Evolutionary conservation across 2,329 filamentous ascomycete species (phyloP).

Genomic region (Pseudogymnoascus sp.): DNA sequence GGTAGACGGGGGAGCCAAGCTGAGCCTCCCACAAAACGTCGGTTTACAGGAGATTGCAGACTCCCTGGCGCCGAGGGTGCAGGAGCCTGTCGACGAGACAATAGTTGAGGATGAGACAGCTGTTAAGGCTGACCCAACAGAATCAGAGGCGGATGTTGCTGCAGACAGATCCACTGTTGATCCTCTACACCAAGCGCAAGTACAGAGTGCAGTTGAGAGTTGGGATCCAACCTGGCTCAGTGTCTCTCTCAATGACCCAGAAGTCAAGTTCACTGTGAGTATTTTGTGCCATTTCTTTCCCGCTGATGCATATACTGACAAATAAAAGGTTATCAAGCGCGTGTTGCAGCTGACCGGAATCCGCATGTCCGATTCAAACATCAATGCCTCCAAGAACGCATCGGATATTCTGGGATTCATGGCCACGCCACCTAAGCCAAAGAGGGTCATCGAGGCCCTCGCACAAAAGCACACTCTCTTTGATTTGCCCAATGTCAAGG

Average conservation of each 20-base stretch:
- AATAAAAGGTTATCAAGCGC: slow-evolving; percentile 64
- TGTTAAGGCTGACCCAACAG: slow-evolving; percentile 19
- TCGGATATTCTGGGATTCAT: slow-evolving; percentile 46
- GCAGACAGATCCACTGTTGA: slow-evolving; percentile 20
- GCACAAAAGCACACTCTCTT: slow-evolving; percentile 36
- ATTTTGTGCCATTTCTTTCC: not conserved
- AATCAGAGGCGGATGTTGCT: slow-evolving; percentile 23
- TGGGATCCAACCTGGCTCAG: slow-evolving; percentile 51
- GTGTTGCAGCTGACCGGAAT: slow-evolving; percentile 73
- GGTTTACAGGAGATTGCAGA: slow-evolving; percentile 16
- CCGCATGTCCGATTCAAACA: slow-evolving; percentile 60
- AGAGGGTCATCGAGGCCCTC: slow-evolving; percentile 56
- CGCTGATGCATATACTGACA: not conserved
- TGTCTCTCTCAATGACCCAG: slow-evolving; percentile 45
- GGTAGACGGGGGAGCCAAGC: slow-evolving; percentile 12
- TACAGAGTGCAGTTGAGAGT: slow-evolving; percentile 33
- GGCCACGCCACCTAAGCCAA: slow-evolving; percentile 44
- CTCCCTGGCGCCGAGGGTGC: not conserved
- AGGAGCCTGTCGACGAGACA: not conserved
- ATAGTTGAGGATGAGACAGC: slow-evolving; percentile 13
- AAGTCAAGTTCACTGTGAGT: slow-evolving; percentile 67
- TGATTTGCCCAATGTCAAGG: slow-evolving; percentile 58
- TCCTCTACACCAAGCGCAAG: slow-evolving; percentile 28
- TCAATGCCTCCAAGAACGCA: slow-evolving; percentile 47
- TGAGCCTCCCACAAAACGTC: slow-evolving; percentile 18